Evolutionary conservation across 306 rosid species (phyloP), one percentile per base, ranked within the genome.

Genomic region (Rosa rugosa): DNA sequence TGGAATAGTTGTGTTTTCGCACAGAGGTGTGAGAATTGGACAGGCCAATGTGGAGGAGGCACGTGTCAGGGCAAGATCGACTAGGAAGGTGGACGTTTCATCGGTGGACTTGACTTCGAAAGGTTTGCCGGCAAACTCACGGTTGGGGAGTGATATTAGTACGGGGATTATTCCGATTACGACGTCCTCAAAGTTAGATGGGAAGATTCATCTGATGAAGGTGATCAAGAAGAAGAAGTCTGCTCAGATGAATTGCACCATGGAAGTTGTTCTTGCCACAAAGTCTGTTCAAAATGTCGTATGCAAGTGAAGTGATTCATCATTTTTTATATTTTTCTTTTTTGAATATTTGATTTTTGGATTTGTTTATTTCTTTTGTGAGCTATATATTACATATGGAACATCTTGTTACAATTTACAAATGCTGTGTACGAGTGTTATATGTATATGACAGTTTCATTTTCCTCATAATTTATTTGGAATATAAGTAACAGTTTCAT

Each of bases 151-250:
- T 22, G 87, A 84, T 69, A 75, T 84, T 17, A 45, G 78, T 11
- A 34, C 8, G 1, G 79, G 76, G 31, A 41, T 74, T 47, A 49
- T 84, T 65, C 72, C 63, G 8, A 31, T 84, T 25, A 80, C 47
- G 5, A 11, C 63, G 38, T 16, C 20, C 6, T 76, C 82, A 17
- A 72, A 62, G 73, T 23, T 84, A 69, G 75, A 84, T 12, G 87
- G 87, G 22, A 77, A 67, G 73, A 56, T 80, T 12, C 82, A 50
- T 8, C 27, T 84, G 27, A 9, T 84, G 53, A 80, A 74, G 80
- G 34, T 80, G 11, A 65, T 84, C 73, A 77, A 77, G 80, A 84
- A 77, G 77, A 72, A 73, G 70, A 84, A 74, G 79, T 56, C 68
- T 73, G 73, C 87, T n/a, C 67, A 23, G 22, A 62, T 84, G 70